Conservation (phyloP, 1,139 yeast species). For the Hemisphaericaspora xylofermentans region DNA sequence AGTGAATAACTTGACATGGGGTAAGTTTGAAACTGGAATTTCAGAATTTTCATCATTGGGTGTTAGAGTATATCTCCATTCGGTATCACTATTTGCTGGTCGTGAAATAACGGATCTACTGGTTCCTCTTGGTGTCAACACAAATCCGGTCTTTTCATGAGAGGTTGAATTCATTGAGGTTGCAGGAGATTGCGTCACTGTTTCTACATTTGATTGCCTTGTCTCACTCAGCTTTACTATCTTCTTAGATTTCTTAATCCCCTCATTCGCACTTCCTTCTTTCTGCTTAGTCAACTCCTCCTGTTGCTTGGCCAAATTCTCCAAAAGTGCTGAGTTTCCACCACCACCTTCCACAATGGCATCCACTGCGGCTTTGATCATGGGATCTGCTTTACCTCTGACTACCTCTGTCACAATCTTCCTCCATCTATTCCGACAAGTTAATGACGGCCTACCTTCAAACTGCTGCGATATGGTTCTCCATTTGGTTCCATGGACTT, state of each 20-base stretch:
- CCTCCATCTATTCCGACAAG: conserved; percentile 92
- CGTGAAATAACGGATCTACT: conserved; percentile 8
- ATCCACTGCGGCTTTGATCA: conserved; percentile 37
- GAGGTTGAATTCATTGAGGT: background rate
- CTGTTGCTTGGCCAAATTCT: conserved; percentile 14
- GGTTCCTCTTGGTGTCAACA: conserved; percentile 1
- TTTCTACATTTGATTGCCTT: background rate
- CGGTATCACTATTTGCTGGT: conserved; percentile 20
- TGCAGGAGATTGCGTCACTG: background rate
- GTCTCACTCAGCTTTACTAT: background rate
- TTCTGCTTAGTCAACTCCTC: conserved; percentile 12
- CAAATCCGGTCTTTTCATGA: background rate
- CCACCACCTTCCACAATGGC: conserved; percentile 27
- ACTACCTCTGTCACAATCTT: conserved; percentile 77
- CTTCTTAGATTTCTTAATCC: conserved; percentile 3
- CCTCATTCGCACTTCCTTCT: conserved; percentile 2
- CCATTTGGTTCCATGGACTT: conserved; percentile 87
- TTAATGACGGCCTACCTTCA: conserved; percentile 80
- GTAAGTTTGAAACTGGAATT: conserved; percentile 6
- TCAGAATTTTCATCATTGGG: conserved; percentile 14
- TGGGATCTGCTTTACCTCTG: conserved; percentile 51
- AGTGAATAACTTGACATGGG: conserved; percentile 31
- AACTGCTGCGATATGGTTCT: conserved; percentile 71
- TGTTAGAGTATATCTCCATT: conserved; percentile 35
- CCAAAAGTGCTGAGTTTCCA: conserved; percentile 17